Evolutionary conservation across 768 basidiomycete genomes (phyloP), one percentile per base, ranked within the genome.

Genomic region (Boletellus emodensis): DNA sequence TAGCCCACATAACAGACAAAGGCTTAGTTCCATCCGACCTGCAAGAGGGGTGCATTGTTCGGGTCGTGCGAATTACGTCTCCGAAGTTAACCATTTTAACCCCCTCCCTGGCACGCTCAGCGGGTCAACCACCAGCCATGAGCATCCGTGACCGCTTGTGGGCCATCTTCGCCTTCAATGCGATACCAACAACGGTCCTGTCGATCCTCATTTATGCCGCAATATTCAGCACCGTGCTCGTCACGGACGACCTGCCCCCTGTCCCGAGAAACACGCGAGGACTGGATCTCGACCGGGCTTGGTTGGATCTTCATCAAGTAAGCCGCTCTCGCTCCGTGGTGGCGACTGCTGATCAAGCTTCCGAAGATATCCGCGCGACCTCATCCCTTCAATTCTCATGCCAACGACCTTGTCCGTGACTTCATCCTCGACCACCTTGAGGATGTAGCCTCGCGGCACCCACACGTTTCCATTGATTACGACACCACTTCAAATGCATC

Each of bases 381-480:
- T 1, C 90, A 87, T 65, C 82, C 90, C 1, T 89, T 82, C 69
- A 83, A 86, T 59, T 88, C 87, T 1, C 86, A 83, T 67, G 78
- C 81, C 15, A 93, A 92, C 60, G 84, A 87, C 56, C 58, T 74
- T 24, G 84, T 90, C 22, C 81, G 79, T 44, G 61, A 66, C 0
- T 84, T 83, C 61, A 67, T 93, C 30, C 69, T 87, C 24, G 61
- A 71, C 3, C 79, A 85, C 3, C 61, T 91, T 13, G 56, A 66
- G 35, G 64, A 71, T 4, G 71, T 85, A 22, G 74, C 78, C 28
- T 67, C 66, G 12, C 62, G 57, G 17, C 66, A 76, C 55, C 60
- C 69, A 1, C 72, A 80, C 52, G 73, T 85, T 4, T 71, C 80
- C 38, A 61, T 85, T 12, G 68, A 74, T 13, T 72, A 81, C 46